These are phyloP conservation scores for Phytophthora europaea DNA, from an alignment of 352 stramenopile species.

Conservation along the genomic window DNA sequence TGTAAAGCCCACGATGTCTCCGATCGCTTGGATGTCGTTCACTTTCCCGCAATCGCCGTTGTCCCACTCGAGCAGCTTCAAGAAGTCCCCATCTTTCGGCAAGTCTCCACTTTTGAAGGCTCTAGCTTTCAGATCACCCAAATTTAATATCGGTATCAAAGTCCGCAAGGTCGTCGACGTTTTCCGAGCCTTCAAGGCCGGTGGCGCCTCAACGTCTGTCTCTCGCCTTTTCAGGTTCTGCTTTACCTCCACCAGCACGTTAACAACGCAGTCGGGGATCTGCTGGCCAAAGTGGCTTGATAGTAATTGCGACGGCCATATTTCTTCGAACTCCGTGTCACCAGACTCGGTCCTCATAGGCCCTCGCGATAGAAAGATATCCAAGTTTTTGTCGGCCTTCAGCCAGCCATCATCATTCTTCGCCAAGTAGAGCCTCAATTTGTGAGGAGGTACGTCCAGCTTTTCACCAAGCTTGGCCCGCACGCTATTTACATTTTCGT, in stretches of 20 bases:
- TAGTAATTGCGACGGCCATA: not conserved
- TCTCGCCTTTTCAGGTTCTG: no score
- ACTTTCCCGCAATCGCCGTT: conserved; percentile 9
- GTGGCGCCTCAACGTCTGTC: no score
- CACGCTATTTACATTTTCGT: not conserved
- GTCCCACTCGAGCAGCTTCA: conserved; percentile 9
- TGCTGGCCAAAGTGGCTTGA: no score
- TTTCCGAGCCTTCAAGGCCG: no score
- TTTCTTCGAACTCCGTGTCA: not conserved
- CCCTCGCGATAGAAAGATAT: not conserved
- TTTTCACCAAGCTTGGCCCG: not conserved
- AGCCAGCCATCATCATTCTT: not conserved
- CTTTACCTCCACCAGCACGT: no score
- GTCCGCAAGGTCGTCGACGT: no score
- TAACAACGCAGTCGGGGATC: no score
- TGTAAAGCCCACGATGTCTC: conserved; percentile 3
- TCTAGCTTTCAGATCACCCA: no score
- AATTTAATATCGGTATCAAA: no score
- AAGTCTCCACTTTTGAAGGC: not conserved
- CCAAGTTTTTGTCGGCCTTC: not conserved
- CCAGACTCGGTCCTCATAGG: not conserved
- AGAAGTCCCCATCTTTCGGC: not conserved
- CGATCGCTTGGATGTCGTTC: conserved; percentile 3
- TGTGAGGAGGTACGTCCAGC: not conserved
- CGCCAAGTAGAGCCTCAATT: not conserved